Conservation (phyloP, 2,329 filamentous ascomycete species). For the Fusarium sp. region DNA sequence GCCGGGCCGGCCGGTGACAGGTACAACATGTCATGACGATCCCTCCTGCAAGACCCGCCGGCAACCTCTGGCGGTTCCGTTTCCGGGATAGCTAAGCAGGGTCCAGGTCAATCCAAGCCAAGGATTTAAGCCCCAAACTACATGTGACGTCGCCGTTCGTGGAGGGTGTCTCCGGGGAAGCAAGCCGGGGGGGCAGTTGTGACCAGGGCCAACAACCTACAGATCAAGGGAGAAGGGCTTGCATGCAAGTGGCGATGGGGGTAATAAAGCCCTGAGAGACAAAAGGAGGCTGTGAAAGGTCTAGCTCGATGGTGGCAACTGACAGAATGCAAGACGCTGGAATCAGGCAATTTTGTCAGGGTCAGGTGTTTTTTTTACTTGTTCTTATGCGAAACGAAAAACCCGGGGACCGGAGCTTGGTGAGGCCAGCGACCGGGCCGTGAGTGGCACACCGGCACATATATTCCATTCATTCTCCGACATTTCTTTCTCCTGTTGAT, state of each 20-base stretch:
- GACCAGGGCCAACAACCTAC: not conserved
- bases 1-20: slow-evolving; percentile 4
- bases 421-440: not conserved
- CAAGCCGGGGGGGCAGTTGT: not conserved
- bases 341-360: not conserved
- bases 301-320: not conserved
- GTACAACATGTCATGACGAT: not conserved
- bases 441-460: not conserved
- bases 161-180: slow-evolving; percentile 1
- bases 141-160: slow-evolving; percentile 17
- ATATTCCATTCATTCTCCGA: not conserved
- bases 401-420: not conserved
- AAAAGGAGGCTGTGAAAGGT: not conserved
- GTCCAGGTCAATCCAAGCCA: not conserved
- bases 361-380: not conserved
- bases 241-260: not conserved
- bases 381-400: not conserved
- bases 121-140: not conserved
- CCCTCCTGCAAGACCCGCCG: not conserved
- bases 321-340: not conserved
- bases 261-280: not conserved
- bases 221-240: not conserved
- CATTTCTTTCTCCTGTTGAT: not conserved
- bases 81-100: not conserved
- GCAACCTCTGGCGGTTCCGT: not conserved